phyloP scores from a whole-genome alignment of 169 alveolate species.

The Plasmodium vinckei region DNA sequence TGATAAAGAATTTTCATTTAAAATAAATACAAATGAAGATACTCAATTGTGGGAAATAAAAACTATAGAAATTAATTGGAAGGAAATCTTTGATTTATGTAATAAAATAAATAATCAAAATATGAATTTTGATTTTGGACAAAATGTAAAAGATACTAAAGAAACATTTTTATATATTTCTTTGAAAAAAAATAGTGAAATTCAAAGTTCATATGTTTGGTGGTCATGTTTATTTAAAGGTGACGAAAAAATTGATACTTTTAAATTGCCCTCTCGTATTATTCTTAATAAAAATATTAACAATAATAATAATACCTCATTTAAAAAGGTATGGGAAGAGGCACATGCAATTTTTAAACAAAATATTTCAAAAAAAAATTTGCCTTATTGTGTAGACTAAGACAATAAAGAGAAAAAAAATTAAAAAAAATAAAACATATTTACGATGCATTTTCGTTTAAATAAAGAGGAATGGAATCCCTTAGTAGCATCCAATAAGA shows the following conservation, averaged over 20 bases:
- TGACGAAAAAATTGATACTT: conserved; percentile 35
- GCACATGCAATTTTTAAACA: conserved; percentile 73
- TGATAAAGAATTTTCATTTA: conserved; percentile 39
- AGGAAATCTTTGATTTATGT: conserved; percentile 22
- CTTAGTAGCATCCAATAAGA: conserved; percentile 70
- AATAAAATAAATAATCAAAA: conserved; percentile 72
- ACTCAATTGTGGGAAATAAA: conserved; percentile 77
- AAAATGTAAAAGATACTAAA: conserved; percentile 22
- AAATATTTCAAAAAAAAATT: conserved; percentile 40
- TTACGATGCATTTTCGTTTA: conserved; percentile 19
- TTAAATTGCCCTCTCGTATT: conserved; percentile 54
- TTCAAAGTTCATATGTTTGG: conserved; percentile 59
- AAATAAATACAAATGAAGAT: conserved; percentile 58
- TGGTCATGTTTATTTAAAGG: conserved; percentile 61
- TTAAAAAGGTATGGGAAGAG: conserved; percentile 68
- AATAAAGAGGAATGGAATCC: conserved; percentile 57
- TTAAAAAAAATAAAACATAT: not conserved
- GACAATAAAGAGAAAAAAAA: not conserved
- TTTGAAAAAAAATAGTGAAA: conserved; percentile 61
- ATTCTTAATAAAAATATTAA: conserved; percentile 6
- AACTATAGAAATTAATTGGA: conserved; percentile 63
- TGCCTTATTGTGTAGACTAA: conserved; percentile 40
- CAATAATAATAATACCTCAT: conserved; percentile 23
- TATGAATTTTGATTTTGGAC: conserved; percentile 24
- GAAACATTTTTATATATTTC: conserved; percentile 76